Evolutionary conservation across 345 rosid genomes (phyloP), one percentile per base, ranked within the genome.

Genomic region (Linum lewisii): DNA sequence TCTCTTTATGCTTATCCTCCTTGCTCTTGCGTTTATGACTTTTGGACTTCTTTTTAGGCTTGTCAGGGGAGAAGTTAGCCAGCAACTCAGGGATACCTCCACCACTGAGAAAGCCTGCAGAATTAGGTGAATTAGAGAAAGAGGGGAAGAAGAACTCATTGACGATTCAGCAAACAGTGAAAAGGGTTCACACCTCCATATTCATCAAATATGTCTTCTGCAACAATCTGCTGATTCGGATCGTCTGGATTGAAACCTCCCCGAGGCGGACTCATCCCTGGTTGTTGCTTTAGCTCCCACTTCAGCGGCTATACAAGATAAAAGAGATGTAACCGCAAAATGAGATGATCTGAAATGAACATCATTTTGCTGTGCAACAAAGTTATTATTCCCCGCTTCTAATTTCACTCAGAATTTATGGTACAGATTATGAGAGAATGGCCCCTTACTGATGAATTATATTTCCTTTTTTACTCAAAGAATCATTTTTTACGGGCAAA

Each of bases 271-370:
- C 94, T 87, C 80, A 93, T 66, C 38, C 99, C 99, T 9, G 95
- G 91, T 78, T 87, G 84, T 77, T 86, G 97, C 76, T 89, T 93
- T 75, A 93, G 73, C 73, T 89, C 99, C 99, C 99, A 93, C 82
- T 88, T 93, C 55, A 87, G 78, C 54, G 94, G 91, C 99, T 93
- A 71, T 71, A 69, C 25, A 52, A 7, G 25, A 2, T 21, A 24
- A 52, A 52, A 52, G 13, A 29, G 50, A 15, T 57, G 53, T 19
- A 11, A 15, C 6, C 37, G 26, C 13, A 56, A n/a, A 56, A 21
- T 53, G 42, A 63, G 21, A 29, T 8, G 7, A 29, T 29, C 5
- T 8, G 34, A 29, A 29, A 29, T 29, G 34, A 29, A 29, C 34
- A 29, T 29, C 34, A 29, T 51, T 6, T 10, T 38, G 16, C 13